These are phyloP conservation scores for Aspergillus spinulosporus DNA, from an alignment of 2,329 filamentous ascomycete genomes.

Conservation along the genomic window DNA sequence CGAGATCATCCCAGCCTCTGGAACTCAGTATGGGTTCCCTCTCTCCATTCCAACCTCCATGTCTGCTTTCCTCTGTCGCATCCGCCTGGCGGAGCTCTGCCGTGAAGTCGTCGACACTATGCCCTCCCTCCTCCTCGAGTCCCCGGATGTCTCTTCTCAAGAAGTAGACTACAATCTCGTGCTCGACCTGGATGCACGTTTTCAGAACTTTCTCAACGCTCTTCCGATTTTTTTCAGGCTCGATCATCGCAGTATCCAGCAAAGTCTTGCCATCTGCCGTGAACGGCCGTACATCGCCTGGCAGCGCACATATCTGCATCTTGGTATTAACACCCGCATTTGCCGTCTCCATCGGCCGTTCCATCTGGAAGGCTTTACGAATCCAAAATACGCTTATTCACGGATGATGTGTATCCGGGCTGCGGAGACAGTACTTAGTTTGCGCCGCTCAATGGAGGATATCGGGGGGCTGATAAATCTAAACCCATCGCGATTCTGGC, in stretches of 20 bases:
- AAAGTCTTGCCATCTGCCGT: conserved; percentile 20
- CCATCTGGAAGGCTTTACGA: conserved; percentile 21
- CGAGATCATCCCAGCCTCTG: conserved; percentile 16
- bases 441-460: conserved; percentile 7
- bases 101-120: conserved; percentile 10
- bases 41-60: neutral
- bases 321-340: conserved; percentile 23
- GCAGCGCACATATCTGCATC: conserved; percentile 24
- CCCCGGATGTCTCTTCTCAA: neutral
- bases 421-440: conserved; percentile 4
- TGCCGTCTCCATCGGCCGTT: conserved; percentile 27
- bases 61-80: conserved; percentile 4
- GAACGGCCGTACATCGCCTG: conserved; percentile 25
- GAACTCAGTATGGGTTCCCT: neutral
- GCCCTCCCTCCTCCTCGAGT: neutral
- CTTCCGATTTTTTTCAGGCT: conserved; percentile 8
- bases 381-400: conserved; percentile 11
- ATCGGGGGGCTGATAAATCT: conserved; percentile 11
- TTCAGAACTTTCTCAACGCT: neutral
- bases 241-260: conserved; percentile 21
- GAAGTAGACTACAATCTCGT: conserved; percentile 1
- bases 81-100: conserved; percentile 3
- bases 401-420: conserved; percentile 5
- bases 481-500: conserved; percentile 23
- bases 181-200: conserved; percentile 1